Conservation (phyloP, 768 basidiomycete genomes). For the Tylopilus sp. region DNA sequence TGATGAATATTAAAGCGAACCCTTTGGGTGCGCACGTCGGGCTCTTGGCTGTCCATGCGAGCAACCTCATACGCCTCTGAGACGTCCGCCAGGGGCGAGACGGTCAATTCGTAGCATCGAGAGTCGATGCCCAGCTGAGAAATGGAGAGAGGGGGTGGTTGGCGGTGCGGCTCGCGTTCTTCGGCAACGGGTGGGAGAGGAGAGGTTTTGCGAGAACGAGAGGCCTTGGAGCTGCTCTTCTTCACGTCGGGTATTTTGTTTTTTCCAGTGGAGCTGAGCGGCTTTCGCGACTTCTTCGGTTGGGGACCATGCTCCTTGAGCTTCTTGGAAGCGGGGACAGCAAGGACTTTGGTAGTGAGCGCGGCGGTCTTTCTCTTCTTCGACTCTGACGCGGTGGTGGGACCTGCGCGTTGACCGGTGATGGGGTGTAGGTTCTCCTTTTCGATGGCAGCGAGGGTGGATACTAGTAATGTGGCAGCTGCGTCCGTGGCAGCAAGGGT, state of each 20-base stretch:
- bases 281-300: conserved; percentile 59
- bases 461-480: conserved; percentile 33
- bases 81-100: conserved; percentile 74
- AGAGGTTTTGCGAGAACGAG: conserved; percentile 43
- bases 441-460: conserved; percentile 44
- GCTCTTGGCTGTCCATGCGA: conserved; percentile 34
- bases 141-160: conserved; percentile 25
- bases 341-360: conserved; percentile 50
- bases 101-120: conserved; percentile 78
- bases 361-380: conserved; percentile 68
- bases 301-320: conserved; percentile 44
- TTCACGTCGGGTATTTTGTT: conserved; percentile 31
- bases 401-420: conserved; percentile 59
- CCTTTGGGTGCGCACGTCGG: conserved; percentile 45
- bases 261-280: conserved; percentile 27
- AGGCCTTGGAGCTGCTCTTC: conserved; percentile 36
- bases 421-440: conserved; percentile 80
- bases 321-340: conserved; percentile 38
- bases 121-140: conserved; percentile 61
- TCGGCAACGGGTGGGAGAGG: conserved; percentile 63
- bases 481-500: conserved; percentile 20
- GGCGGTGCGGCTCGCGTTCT: conserved; percentile 38
- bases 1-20: conserved; percentile 33
- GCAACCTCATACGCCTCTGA: conserved; percentile 60
- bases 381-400: conserved; percentile 31